Evolutionary conservation across 208 protist genomes (phyloP), one percentile per base, ranked within the genome.

Genomic region (Phytomonas sp.): DNA sequence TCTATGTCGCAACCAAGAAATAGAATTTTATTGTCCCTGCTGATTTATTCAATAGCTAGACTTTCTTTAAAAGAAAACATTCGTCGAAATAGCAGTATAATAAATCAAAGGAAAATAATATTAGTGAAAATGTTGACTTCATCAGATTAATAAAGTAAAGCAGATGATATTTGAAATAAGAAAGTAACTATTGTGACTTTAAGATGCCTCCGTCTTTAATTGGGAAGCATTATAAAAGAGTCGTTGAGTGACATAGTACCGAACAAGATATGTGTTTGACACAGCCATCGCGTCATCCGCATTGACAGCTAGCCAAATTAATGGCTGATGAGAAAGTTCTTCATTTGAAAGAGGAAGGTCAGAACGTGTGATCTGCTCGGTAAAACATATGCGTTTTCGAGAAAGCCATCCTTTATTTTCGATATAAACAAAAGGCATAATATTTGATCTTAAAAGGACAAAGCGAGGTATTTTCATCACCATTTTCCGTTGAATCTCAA

Each of bases 281-380:
- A 23, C 12, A 49, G 6, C 3, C 40, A 49, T 16, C 2, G 12
- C 36, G 11, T 71, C 69, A 14, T 19, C 19, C 10, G 60, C 0
- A 7, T 60, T 63, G 8, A 74, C 63, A 23, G 45, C 49, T 7
- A 87, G 69, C 84, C 84, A 89, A 33, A 89, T 71, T 11, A 89
- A 79, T 16, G 82, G 84, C 63, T 77, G 72, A 19, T 66, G 32
- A 6, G 70, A 31, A 10, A 29, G 32, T 30, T n/a, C 31, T 3
- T 66, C 61, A 14, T 6, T 4, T n/a, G 12, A 19, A 12, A 30
- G 49, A 0, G 81, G 78, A 29, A 87, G 70, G 36, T 86, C 63
- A 10, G 34, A 29, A 3, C 40, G 60, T 0, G 29, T 33, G 0
- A 83, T 66, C 10, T 29, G 14, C 0, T 23, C 16, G 23, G 40